Conservation (phyloP, 805 yeast genomes). For the Wickerhamomyces strasburgensis region DNA sequence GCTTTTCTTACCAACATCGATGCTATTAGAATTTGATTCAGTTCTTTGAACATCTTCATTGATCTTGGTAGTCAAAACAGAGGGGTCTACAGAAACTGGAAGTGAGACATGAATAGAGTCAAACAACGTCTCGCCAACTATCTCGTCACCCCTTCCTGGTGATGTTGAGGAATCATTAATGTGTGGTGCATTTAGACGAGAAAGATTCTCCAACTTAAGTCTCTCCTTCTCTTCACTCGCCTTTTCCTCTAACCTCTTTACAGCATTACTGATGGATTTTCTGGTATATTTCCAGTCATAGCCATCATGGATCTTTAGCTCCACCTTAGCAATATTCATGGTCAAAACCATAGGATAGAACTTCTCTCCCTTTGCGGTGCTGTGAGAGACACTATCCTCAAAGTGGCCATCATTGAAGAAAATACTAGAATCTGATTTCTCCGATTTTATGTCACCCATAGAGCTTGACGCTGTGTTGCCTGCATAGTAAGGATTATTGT, state of each 20-base stretch:
- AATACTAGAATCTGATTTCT: conserved; percentile 18
- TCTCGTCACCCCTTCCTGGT: too few species aligned
- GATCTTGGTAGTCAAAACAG: conserved; percentile 44
- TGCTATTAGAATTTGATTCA: conserved; percentile 9
- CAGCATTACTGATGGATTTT: conserved; percentile 56
- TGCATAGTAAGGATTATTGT: conserved; percentile 15
- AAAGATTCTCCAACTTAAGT: conserved; percentile 1
- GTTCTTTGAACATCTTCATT: conserved; percentile 41
- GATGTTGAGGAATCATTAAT: too few species aligned
- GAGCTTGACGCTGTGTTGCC: conserved; percentile 1
- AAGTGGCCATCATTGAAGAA: conserved; percentile 25
- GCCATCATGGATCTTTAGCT: conserved; percentile 71
- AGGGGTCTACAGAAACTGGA: conserved; percentile 43
- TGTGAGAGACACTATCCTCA: conserved; percentile 4
- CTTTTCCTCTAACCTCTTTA: conserved; percentile 52
- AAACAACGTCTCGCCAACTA: conserved; percentile 61
- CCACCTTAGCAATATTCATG: conserved; percentile 33
- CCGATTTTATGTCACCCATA: conserved; percentile 7
- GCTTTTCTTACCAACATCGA: conserved; percentile 23
- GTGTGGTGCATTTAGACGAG: not conserved
- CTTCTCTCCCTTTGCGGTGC: conserved; percentile 3
- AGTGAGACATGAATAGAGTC: conserved; percentile 73
- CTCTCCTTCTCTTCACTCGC: conserved; percentile 27
- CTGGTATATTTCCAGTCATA: conserved; percentile 88
- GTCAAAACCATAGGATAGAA: conserved; percentile 16